Percentiles rank a stretch among this genome's conserved stretches.
phyloP scores from a whole-genome alignment of 1,139 yeast species.

The Yamadazyma dendronema region DNA sequence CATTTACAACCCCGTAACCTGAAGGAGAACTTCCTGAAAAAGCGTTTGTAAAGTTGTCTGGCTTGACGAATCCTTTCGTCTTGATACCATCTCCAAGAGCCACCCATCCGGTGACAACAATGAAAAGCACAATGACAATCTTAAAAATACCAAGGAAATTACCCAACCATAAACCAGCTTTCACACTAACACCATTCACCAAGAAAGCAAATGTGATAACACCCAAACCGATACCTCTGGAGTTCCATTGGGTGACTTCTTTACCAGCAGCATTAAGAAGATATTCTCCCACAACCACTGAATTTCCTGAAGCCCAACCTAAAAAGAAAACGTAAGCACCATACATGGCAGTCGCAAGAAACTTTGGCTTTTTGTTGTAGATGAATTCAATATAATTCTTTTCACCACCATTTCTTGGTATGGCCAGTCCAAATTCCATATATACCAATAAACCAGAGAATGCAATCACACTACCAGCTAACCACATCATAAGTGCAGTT shows the following conservation, averaged over 20 bases:
- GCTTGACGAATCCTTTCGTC: conserved; percentile 38
- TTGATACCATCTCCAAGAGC: conserved; percentile 72
- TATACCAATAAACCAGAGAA: conserved; percentile 73
- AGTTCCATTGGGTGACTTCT: conserved; percentile 70
- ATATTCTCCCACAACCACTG: conserved; percentile 49
- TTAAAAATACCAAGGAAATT: conserved; percentile 72
- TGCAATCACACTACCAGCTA: conserved; percentile 72
- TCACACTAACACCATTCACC: conserved; percentile 60
- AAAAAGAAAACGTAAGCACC: conserved; percentile 72
- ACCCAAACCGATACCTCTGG: conserved; percentile 71
- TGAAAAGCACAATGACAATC: conserved; percentile 62
- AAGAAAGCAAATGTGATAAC: conserved; percentile 72
- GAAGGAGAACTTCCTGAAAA: conserved; percentile 60
- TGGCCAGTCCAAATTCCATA: conserved; percentile 81
- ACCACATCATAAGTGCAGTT: conserved; percentile 70
- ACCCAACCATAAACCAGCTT: conserved; percentile 65
- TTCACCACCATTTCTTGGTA: conserved; percentile 87
- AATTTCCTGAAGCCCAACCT: conserved; percentile 86
- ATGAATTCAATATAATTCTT: conserved; percentile 78
- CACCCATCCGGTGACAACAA: conserved; percentile 77
- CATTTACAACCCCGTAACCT: conserved; percentile 75
- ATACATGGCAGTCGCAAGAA: conserved; percentile 70
- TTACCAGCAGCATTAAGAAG: conserved; percentile 67
- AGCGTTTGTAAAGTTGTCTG: conserved; percentile 59
- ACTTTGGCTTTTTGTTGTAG: conserved; percentile 59